Evolutionary conservation across 345 rosid genomes (phyloP).

Genomic region (Streptanthus diversifolius): DNA sequence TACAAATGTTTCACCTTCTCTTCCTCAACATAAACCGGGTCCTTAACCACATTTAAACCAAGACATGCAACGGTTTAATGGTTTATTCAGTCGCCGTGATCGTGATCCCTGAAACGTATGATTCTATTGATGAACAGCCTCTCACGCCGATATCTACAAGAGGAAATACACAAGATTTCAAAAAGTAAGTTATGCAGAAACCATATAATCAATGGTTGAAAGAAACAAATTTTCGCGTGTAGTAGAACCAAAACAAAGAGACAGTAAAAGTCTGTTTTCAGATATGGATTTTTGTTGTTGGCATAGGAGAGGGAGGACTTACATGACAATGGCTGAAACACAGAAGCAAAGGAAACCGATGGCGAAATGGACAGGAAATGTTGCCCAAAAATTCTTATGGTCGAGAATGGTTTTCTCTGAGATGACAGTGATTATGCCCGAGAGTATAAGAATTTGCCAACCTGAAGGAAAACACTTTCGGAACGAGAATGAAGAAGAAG

Average conservation of each 20-base stretch:
- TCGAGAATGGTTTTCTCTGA: slow-evolving; percentile 54
- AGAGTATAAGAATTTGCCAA: slow-evolving; percentile 54
- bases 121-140: slow-evolving; percentile 59
- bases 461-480: slow-evolving; percentile 67
- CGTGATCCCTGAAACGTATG: slow-evolving; percentile 56
- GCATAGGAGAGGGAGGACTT: slow-evolving; percentile 33
- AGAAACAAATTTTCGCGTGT: background rate
- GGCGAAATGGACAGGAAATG: slow-evolving; percentile 48
- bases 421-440: slow-evolving; percentile 50
- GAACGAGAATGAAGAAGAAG: slow-evolving; percentile 55
- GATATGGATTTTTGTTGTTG: background rate
- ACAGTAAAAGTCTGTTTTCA: background rate
- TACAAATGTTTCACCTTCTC: background rate
- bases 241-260: background rate
- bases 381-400: slow-evolving; percentile 53
- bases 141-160: slow-evolving; percentile 61
- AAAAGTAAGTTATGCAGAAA: background rate
- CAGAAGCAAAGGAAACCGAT: slow-evolving; percentile 51
- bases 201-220: background rate
- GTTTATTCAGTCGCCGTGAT: slow-evolving; percentile 42
- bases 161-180: background rate
- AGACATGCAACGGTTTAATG: background rate
- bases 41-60: background rate
- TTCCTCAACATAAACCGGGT: background rate
- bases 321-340: slow-evolving; percentile 53